These are phyloP conservation scores for Citrullus colocynthis DNA, from an alignment of 306 rosid genomes.

Conservation along the genomic window DNA sequence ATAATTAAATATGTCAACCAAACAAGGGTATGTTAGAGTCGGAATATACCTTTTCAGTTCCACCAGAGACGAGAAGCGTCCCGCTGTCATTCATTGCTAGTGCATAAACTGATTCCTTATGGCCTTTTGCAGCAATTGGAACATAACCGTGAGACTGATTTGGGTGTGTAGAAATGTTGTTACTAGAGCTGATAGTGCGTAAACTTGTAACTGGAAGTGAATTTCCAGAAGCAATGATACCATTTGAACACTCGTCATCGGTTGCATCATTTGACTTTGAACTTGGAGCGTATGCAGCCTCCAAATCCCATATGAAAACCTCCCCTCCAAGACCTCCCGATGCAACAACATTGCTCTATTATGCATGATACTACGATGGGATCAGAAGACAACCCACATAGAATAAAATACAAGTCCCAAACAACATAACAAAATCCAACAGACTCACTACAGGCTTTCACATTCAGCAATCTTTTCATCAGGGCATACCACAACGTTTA, in stretches of 20 bases:
- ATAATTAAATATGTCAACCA: not conserved
- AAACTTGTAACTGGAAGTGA: slow-evolving; percentile 55
- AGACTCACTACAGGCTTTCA: slow-evolving; percentile 4
- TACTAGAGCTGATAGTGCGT: slow-evolving; percentile 78
- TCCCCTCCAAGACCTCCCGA: slow-evolving; percentile 99
- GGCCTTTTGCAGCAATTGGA: slow-evolving; percentile 92
- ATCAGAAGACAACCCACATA: slow-evolving; percentile 53
- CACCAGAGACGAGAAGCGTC: slow-evolving; percentile 88
- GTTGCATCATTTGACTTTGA: slow-evolving; percentile 55
- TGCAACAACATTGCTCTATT: slow-evolving; percentile 99
- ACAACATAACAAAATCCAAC: slow-evolving; percentile 16
- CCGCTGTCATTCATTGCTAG: slow-evolving; percentile 89
- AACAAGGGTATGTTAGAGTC: slow-evolving; percentile 15
- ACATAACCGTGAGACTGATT: slow-evolving; percentile 75
- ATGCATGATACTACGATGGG: slow-evolving; percentile 84
- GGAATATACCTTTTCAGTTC: slow-evolving; percentile 84
- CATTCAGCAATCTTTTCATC: slow-evolving; percentile 16
- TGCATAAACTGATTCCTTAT: slow-evolving; percentile 98
- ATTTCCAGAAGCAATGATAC: slow-evolving; percentile 61
- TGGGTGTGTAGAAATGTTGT: slow-evolving; percentile 46
- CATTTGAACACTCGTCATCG: slow-evolving; percentile 71
- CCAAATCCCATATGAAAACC: slow-evolving; percentile 97
- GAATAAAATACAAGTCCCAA: slow-evolving; percentile 17
- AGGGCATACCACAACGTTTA: slow-evolving; percentile 14
- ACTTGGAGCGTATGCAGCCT: slow-evolving; percentile 63